These are phyloP conservation scores for Phytomonas francai DNA, from an alignment of 208 protist genomes.

Conservation along the genomic window DNA sequence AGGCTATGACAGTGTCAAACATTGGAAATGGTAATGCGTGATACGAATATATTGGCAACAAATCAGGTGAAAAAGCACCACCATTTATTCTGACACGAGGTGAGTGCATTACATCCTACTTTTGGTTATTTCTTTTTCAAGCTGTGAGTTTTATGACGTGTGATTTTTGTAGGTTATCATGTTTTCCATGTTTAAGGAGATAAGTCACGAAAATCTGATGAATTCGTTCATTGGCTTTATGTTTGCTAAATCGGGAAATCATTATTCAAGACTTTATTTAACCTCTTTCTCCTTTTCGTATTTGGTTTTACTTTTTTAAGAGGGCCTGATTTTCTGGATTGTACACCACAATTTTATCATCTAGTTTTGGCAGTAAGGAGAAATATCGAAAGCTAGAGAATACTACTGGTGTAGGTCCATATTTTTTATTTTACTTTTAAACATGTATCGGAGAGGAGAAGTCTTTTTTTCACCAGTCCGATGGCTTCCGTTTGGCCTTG, in stretches of 20 bases:
- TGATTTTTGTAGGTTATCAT: neutral
- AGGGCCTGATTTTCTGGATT: neutral
- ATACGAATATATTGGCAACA: neutral
- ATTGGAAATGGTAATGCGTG: slow-evolving; percentile 6
- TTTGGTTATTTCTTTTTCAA: neutral
- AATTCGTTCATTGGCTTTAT: neutral
- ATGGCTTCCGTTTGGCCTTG: neutral
- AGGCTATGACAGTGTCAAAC: slow-evolving; percentile 16
- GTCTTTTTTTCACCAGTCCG: neutral
- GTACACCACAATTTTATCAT: slow-evolving; percentile 1
- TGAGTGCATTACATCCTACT: neutral
- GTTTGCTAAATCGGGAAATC: neutral
- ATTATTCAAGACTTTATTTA: neutral
- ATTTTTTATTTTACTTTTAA: slow-evolving; percentile 10
- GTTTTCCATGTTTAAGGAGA: neutral
- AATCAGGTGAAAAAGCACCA: slow-evolving; percentile 3
- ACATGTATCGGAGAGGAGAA: slow-evolving; percentile 15
- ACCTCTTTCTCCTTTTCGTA: neutral
- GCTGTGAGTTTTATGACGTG: neutral
- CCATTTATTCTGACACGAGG: neutral
- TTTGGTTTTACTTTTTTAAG: neutral
- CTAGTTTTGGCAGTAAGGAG: neutral
- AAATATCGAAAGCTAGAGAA: neutral
- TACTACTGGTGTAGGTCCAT: neutral
- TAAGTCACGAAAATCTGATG: neutral